Base-by-base conservation (phyloP, 257 asterid genomes). In the Solanum piurae region DNA sequence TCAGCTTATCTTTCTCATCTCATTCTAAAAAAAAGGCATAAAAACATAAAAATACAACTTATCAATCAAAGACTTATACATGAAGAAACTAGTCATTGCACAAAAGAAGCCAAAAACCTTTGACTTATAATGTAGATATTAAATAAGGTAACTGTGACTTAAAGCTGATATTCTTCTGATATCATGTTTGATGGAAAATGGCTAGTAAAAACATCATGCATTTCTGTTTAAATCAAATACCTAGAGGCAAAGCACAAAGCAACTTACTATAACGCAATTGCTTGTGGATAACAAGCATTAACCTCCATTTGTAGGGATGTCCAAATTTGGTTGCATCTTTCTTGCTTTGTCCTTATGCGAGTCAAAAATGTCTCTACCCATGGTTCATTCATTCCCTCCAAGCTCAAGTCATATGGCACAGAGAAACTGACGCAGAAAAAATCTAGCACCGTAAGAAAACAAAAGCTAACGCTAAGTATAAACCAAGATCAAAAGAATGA, bases 351-450 rank as follows among this genome's bases (percentile, higher is more conserved):
- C 84, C 12, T 83, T 91, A 95, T 86, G 60, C 37, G 84, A 83
- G 88, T 90, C 92, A 96, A 72, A 92, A 93, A 95, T 8, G 93
- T 89, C 93, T 91, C 83, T 34, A 96, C 98, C 98, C 98, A 96
- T 55, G 92, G 91, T 74, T 96, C 98, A 29, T 90, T 25, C 87
- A 87, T 86, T 88, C 98, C 97, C 34, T 89, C 94, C 91, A 68
- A 74, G 94, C 98, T 95, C 94, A 95, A 89, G 29, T 94, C 96
- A 80, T 87, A 91, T 49, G 98, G 98, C 89, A 94, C 98, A 18
- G 98, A 90, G 87, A 96, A 95, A 92, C 98, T 95, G 93, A 82
- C 72, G 71, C 31, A 75, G 52, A 37, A 75, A 74, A 23, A 37
- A 52, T 36, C 55, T 75, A 75, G 52, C 33, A 38, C 20, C 25